Percentiles rank a stretch among this genome's conserved stretches.
Evolutionary conservation across 2,329 filamentous ascomycete genomes (phyloP).

Genomic region (Botrytis cinerea): DNA sequence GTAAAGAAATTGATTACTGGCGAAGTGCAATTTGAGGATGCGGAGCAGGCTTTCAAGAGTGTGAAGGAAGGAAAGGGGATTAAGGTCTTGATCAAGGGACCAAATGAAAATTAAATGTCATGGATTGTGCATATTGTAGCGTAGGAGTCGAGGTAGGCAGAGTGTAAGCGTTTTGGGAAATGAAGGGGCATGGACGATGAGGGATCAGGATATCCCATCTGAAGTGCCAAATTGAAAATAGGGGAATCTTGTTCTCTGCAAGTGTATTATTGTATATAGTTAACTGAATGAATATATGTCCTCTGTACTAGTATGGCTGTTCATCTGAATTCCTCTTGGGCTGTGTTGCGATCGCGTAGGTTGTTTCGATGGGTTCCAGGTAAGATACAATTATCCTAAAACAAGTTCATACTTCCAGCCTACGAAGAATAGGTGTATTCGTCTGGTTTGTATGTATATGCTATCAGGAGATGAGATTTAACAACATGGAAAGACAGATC

Average conservation of each 20-base stretch:
- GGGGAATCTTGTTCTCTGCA: neutral
- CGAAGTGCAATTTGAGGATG: conserved; percentile 76
- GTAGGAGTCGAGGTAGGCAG: neutral
- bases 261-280: conserved; percentile 14
- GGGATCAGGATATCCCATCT: neutral
- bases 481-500: neutral
- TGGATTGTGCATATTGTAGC: neutral
- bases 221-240: neutral
- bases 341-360: neutral
- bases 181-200: neutral
- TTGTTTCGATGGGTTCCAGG: neutral
- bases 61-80: conserved; percentile 81
- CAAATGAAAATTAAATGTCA: conserved; percentile 47
- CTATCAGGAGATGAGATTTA: too few species aligned
- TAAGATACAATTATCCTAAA: neutral
- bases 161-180: neutral
- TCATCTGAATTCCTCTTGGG: neutral
- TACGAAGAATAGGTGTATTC: neutral
- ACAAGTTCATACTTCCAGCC: neutral
- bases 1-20: conserved; percentile 81
- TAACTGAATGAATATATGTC: neutral
- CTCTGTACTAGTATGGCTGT: neutral
- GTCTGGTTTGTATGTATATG: neutral
- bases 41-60: conserved; percentile 83
- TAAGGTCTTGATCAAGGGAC: conserved; percentile 68